Evolutionary conservation across 345 rosid species (phyloP).

Genomic region (Eucalyptus curtisii): DNA sequence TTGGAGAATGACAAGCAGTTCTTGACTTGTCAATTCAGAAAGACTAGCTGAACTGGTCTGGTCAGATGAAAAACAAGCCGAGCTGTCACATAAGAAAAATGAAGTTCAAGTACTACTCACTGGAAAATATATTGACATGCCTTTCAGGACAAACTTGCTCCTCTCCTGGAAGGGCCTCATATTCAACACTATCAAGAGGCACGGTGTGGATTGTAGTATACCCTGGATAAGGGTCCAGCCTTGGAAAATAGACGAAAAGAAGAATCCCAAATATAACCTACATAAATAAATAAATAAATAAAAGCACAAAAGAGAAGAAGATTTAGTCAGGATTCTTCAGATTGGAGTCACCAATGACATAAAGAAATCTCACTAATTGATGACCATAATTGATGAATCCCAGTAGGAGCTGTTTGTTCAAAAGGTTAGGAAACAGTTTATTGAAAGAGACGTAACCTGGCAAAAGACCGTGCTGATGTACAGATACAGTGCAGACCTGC

Average conservation of each 20-base stretch:
- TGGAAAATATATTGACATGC: conserved; percentile 50
- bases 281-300: not conserved
- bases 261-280: conserved; percentile 75
- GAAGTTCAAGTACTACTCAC: conserved; percentile 27
- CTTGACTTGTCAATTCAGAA: not conserved
- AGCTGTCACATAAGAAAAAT: not conserved
- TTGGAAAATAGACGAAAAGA: conserved; percentile 57
- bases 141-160: conserved; percentile 82
- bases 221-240: conserved; percentile 60
- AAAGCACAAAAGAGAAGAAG: not conserved
- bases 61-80: not conserved
- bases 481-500: conserved; percentile 24
- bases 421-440: not conserved
- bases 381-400: not conserved
- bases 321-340: not conserved
- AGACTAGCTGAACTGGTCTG: not conserved
- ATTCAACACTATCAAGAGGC: conserved; percentile 38
- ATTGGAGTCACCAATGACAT: not conserved
- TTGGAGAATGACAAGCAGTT: not conserved
- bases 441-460: conserved; percentile 31
- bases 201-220: conserved; percentile 37
- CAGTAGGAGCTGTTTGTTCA: not conserved
- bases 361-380: not conserved
- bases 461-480: conserved; percentile 45
- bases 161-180: conserved; percentile 69